Evolutionary conservation across 2,329 filamentous ascomycete species (phyloP).

Genomic region (Claviceps citrina): DNA sequence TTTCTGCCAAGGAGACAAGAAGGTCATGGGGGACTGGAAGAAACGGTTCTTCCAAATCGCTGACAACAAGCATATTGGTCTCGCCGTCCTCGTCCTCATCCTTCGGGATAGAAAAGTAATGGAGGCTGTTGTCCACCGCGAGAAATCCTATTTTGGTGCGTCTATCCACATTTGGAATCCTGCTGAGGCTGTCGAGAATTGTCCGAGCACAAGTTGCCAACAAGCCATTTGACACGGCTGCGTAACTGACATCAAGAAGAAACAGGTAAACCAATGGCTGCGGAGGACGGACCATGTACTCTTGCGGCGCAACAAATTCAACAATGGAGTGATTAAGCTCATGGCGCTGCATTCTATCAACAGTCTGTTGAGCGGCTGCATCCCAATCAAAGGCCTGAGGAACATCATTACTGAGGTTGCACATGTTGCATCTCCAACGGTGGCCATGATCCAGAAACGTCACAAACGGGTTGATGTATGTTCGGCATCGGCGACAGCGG

Average conservation of each 20-base stretch:
- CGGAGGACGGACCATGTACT: conserved; percentile 97
- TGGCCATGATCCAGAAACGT: conserved; percentile 94
- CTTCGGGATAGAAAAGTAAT: conserved; percentile 90
- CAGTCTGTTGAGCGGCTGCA: conserved; percentile 72
- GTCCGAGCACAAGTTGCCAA: conserved; percentile 84
- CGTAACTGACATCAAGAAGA: conserved; percentile 85
- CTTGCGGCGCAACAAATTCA: conserved; percentile 93
- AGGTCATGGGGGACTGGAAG: conserved; percentile 85
- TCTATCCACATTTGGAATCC: conserved; percentile 95
- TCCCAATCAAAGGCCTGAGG: conserved; percentile 99
- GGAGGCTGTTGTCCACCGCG: conserved; percentile 82
- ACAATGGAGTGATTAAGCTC: conserved; percentile 95
- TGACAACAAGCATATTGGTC: conserved; percentile 83
- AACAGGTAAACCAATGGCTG: conserved; percentile 93
- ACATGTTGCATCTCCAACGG: conserved; percentile 99
- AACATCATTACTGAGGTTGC: conserved; percentile 94
- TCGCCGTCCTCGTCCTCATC: conserved; percentile 75
- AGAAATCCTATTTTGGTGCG: conserved; percentile 88
- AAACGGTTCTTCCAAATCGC: conserved; percentile 91
- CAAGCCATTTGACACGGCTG: conserved; percentile 76
- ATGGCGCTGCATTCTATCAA: conserved; percentile 80
- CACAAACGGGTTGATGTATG: conserved; percentile 96
- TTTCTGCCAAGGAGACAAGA: conserved; percentile 76
- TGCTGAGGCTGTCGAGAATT: conserved; percentile 84
- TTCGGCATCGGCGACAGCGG: conserved; percentile 83